Percentiles rank a stretch among this genome's conserved stretches.
These are phyloP conservation scores for Heritiera littoralis DNA, from an alignment of 345 rosid species.

Conservation along the genomic window DNA sequence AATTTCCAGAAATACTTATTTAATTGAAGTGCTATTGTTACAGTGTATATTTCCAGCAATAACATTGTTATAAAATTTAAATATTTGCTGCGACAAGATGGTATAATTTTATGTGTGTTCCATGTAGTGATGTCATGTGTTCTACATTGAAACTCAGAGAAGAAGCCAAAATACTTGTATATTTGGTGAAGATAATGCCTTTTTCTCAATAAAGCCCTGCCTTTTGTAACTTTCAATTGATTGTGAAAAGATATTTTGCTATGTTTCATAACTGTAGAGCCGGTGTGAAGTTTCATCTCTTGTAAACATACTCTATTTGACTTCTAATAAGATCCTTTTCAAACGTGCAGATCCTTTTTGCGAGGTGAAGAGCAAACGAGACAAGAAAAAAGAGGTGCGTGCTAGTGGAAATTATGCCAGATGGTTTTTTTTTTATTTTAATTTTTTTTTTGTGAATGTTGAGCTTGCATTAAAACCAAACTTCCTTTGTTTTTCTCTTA, in stretches of 20 bases:
- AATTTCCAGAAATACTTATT: background rate
- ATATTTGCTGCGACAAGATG: background rate
- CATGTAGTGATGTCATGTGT: background rate
- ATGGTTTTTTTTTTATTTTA: background rate
- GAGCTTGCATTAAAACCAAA: background rate
- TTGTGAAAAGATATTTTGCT: background rate
- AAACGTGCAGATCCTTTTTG: conserved; percentile 79
- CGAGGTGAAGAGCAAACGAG: conserved; percentile 97
- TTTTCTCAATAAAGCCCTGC: background rate
- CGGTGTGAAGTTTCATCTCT: conserved; percentile 9
- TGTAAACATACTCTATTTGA: conserved; percentile 2
- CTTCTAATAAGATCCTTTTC: conserved; percentile 22
- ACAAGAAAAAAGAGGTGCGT: conserved; percentile 87
- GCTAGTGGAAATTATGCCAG: conserved; percentile 13
- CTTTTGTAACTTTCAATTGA: background rate
- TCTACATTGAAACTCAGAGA: background rate
- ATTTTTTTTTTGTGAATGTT: background rate
- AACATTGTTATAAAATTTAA: background rate
- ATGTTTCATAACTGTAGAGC: background rate
- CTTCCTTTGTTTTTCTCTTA: background rate
- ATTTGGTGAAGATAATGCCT: conserved; percentile 2
- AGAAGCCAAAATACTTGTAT: background rate
- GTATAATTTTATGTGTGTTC: background rate
- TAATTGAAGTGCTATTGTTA: background rate
- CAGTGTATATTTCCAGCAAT: background rate